Base-by-base conservation (phyloP, 2,329 filamentous ascomycete genomes). In the Tolypocladium capitatum region DNA sequence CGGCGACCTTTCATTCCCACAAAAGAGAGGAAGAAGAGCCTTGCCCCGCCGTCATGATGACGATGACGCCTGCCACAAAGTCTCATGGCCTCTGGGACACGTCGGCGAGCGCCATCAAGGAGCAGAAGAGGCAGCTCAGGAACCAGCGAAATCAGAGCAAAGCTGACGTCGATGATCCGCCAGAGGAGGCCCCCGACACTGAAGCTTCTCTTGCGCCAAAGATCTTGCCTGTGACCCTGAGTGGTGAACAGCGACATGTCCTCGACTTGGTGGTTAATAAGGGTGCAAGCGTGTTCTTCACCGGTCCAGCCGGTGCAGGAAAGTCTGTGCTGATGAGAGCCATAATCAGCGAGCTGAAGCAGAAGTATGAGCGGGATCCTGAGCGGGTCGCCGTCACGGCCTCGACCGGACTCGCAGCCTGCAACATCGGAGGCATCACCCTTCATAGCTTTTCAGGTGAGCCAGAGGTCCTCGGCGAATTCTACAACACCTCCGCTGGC, bases 281-380 rank as follows among this genome's bases (percentile, higher is more conserved):
- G 53, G 78, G 78, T 50, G 84, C 89, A 63, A 97, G 91, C 57
- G 90, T 96, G 2, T 98, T 98, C 70, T 98, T 98, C 64, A 98
- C 92, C 1, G 92, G 92, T 56, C 94, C 92, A 50, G 92, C 92
- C 49, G 89, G 84, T 73, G 96, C 92, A 5, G 92, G 92, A 64
- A 98, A 98, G 71, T 98, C 92, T 1, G 91, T 98, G 4, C 68
- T 98, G 49, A 88, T 98, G 76, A 80, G 90, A 53, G 82, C 94
- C 54, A 95, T 97, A 51, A 97, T 98, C 56, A 70, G 77, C 5
- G 80, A 85, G 4, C 63, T 98, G 45, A 85, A 84, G 51, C 79
- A 78, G 52, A 96, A 94, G 60, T 84, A 84, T 63, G 70, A 68
- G 3, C 75, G 77, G 45, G 87, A 95, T 54, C 81, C 84, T 0